Evolutionary conservation across 2,329 filamentous ascomycete genomes (phyloP), one percentile per base, ranked within the genome.

Genomic region (Allantophomopsis cytisporea): DNA sequence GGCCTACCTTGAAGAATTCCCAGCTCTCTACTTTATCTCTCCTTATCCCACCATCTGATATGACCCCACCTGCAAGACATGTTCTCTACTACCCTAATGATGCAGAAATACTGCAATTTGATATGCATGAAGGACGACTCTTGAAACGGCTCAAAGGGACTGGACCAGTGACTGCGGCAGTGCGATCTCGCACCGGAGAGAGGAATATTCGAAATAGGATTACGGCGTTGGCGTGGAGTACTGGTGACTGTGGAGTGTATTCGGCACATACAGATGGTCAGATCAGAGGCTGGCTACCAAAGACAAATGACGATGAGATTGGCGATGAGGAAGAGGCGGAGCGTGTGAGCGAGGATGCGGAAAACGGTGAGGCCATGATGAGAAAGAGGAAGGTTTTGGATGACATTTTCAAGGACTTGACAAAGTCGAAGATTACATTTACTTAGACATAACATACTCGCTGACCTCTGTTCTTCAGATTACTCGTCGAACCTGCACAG

Each of bases 201-300:
- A 64, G 79, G 16, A 71, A 71, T 39, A 69, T 76, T 18, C 71
- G 66, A 36, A 82, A 76, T 43, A 69, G 82, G 21, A 80, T 91
- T 36, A 87, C 83, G 12, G 73, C 72, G 39, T 66, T 95, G 17
- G 79, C 73, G 1, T 95, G 87, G 86, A 61, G 66, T 3, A 71
- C 73, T 1, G 83, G 84, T 23, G 6, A 34, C 12, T 17, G n/a
- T 17, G 67, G 71, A 16, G 69, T 95, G 41, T 93, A 86, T 60
- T 91, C 85, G 39, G 81, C 78, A 2, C 86, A 94, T 51, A 68
- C 80, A 3, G 86, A 95, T 54, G 89, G 89, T 0, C 80, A 80
- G 39, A 89, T 96, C 41, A 71, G 81, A 35, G 73, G 74, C 4
- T 95, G 89, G 87, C 68, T 70, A 48, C 82, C 84, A 2, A 63